Percentiles rank a stretch among this genome's conserved stretches.
phyloP scores from a whole-genome alignment of 768 basidiomycete species.

The Tylopilus sp. region DNA sequence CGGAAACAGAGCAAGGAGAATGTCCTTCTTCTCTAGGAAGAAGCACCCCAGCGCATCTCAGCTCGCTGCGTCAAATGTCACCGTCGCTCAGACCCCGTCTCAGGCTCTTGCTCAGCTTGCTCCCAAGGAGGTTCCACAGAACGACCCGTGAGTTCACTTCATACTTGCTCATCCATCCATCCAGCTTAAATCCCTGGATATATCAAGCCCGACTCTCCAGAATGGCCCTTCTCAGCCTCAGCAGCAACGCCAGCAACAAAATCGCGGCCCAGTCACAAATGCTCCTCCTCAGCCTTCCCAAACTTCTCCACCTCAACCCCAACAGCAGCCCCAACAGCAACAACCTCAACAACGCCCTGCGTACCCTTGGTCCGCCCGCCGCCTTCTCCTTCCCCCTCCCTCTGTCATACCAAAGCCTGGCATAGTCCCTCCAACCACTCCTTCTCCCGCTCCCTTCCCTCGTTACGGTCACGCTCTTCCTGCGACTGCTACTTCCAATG shows the following conservation, averaged over 20 bases:
- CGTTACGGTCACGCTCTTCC: slow-evolving; percentile 95
- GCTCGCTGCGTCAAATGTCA: slow-evolving; percentile 43
- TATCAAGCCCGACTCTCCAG: slow-evolving; percentile 14
- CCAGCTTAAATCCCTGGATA: not conserved
- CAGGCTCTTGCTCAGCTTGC: slow-evolving; percentile 65
- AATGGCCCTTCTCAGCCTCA: slow-evolving; percentile 28
- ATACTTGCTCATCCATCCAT: slow-evolving; percentile 3
- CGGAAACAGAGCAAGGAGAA: slow-evolving; percentile 61
- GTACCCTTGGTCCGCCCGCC: slow-evolving; percentile 82
- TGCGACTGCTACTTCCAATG: slow-evolving; percentile 66
- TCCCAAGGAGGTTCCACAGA: slow-evolving; percentile 27
- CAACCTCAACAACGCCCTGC: slow-evolving; percentile 49
- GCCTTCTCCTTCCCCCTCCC: slow-evolving; percentile 67
- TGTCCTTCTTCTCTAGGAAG: slow-evolving; percentile 94
- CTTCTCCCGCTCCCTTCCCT: slow-evolving; percentile 89
- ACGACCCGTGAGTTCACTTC: slow-evolving; percentile 35
- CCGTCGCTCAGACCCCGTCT: slow-evolving; percentile 59
- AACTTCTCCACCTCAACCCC: slow-evolving; percentile 31
- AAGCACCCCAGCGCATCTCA: slow-evolving; percentile 59
- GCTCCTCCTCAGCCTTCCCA: slow-evolving; percentile 28
- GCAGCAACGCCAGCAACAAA: slow-evolving; percentile 37
- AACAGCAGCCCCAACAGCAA: slow-evolving; percentile 26
- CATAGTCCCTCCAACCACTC: slow-evolving; percentile 56
- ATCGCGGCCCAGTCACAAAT: slow-evolving; percentile 33
- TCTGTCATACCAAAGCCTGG: slow-evolving; percentile 61